phyloP scores from a whole-genome alignment of 495 filamentous ascomycete genomes.

The Penicillium waksmanii region DNA sequence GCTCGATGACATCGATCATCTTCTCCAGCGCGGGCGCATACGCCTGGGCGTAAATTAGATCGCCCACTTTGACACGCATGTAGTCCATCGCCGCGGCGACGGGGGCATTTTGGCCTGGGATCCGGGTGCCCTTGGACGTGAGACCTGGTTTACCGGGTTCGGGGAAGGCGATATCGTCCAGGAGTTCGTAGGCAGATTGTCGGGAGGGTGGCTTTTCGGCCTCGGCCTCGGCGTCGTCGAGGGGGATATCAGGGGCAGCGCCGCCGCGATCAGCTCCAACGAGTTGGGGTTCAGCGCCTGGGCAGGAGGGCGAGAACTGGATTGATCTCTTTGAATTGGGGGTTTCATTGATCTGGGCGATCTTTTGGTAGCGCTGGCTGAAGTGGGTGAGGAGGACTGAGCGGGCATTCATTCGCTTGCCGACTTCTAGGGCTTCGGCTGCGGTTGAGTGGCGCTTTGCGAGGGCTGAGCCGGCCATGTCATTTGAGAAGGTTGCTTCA shows the following conservation, averaged over 20 bases:
- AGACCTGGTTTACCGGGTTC: slow-evolving; percentile 8
- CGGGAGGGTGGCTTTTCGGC: slow-evolving; percentile 7
- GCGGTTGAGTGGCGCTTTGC: slow-evolving; percentile 92
- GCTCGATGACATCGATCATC: slow-evolving; percentile 57
- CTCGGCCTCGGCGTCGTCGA: slow-evolving; percentile 33
- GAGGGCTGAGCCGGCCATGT: slow-evolving; percentile 71
- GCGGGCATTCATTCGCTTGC: slow-evolving; percentile 72
- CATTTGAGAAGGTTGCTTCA: slow-evolving; percentile 94
- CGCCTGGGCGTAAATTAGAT: slow-evolving; percentile 75
- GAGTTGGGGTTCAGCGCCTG: background rate
- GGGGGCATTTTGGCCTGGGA: slow-evolving; percentile 38
- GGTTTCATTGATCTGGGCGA: slow-evolving; percentile 39
- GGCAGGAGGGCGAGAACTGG: background rate
- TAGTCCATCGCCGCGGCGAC: slow-evolving; percentile 86
- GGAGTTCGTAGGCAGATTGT: slow-evolving; percentile 14
- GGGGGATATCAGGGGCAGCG: slow-evolving; percentile 34
- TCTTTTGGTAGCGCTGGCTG: slow-evolving; percentile 91
- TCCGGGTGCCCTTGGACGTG: slow-evolving; percentile 5
- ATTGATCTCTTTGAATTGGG: slow-evolving; percentile 18
- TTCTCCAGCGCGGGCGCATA: slow-evolving; percentile 74
- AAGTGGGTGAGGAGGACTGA: slow-evolving; percentile 89
- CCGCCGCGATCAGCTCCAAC: slow-evolving; percentile 11
- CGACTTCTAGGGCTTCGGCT: slow-evolving; percentile 79
- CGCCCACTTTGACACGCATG: slow-evolving; percentile 80
- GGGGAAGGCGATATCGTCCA: slow-evolving; percentile 29